phyloP scores from a whole-genome alignment of 495 filamentous ascomycete genomes.

The Podospora pseudoanserina region DNA sequence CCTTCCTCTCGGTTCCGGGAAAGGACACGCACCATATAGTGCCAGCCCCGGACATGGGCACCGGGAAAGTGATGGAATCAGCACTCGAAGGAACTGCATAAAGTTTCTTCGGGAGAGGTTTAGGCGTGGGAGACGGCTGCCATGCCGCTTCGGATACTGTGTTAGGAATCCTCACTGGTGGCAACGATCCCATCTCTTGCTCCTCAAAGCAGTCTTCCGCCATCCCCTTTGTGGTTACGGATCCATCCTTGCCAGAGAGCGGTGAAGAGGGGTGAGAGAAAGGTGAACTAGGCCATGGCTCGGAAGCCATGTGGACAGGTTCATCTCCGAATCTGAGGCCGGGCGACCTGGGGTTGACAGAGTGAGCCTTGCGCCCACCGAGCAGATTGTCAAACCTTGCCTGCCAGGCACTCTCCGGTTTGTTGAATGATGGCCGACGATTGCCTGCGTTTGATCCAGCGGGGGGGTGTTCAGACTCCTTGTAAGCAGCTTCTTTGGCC shows the following conservation, averaged over 20 bases:
- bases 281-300: conserved; percentile 36
- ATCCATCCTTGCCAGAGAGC: conserved; percentile 18
- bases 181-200: conserved; percentile 73
- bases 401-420: conserved; percentile 55
- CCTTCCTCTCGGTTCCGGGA: conserved; percentile 40
- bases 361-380: conserved; percentile 51
- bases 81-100: conserved; percentile 33
- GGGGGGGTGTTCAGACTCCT: conserved; percentile 19
- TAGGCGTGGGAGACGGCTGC: conserved; percentile 43
- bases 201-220: conserved; percentile 81
- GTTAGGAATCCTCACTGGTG: conserved; percentile 62
- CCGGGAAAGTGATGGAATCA: conserved; percentile 41
- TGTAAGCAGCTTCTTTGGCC: conserved; percentile 25
- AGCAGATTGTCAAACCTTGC: conserved; percentile 70
- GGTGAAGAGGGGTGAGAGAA: conserved; percentile 39
- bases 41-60: conserved; percentile 37
- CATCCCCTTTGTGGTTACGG: conserved; percentile 54
- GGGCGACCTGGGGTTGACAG: conserved; percentile 52
- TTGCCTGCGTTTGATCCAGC: not conserved
- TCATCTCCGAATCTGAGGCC: conserved; percentile 52
- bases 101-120: conserved; percentile 36
- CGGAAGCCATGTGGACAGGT: not conserved
- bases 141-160: conserved; percentile 53
- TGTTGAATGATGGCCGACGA: conserved; percentile 8
- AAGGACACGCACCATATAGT: conserved; percentile 43